Conservation (phyloP, 371 early-diverging fungal species). For the Thermomucor indicae-seudaticae region DNA sequence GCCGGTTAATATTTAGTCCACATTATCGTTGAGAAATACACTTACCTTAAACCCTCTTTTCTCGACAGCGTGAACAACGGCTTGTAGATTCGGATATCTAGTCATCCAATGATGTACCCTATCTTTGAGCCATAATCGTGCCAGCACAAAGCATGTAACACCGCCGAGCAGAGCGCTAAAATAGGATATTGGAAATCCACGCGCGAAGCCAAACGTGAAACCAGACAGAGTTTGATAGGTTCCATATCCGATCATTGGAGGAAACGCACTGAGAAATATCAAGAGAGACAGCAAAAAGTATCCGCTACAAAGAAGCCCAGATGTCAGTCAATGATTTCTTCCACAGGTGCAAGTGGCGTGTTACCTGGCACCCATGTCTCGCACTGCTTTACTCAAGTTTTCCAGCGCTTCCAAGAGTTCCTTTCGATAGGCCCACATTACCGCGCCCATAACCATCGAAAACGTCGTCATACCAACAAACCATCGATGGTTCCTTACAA, state of each 20-base stretch:
- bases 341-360: not conserved
- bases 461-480: slow-evolving; percentile 1
- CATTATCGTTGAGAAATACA: not conserved
- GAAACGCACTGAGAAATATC: slow-evolving; percentile 59
- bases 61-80: slow-evolving; percentile 62
- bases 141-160: slow-evolving; percentile 55
- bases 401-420: slow-evolving; percentile 34
- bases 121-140: slow-evolving; percentile 48
- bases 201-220: slow-evolving; percentile 59
- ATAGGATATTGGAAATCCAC: slow-evolving; percentile 59
- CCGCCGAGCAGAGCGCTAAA: slow-evolving; percentile 56
- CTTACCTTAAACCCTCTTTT: slow-evolving; percentile 66
- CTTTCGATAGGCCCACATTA: slow-evolving; percentile 24
- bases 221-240: slow-evolving; percentile 63
- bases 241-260: slow-evolving; percentile 67
- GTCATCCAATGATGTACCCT: slow-evolving; percentile 49
- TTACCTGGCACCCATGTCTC: slow-evolving; percentile 32
- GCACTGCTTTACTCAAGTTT: slow-evolving; percentile 21
- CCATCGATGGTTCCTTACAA: slow-evolving; percentile 12
- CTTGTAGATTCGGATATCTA: slow-evolving; percentile 51
- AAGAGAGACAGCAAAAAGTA: slow-evolving; percentile 33
- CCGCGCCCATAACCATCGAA: slow-evolving; percentile 11
- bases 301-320: slow-evolving; percentile 18
- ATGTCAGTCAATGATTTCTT: not conserved
- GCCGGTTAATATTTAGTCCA: not conserved